Evolutionary conservation across 176 grass and related monocot species (phyloP), one percentile per base, ranked within the genome.

Genomic region (Calamus simplicifolius): DNA sequence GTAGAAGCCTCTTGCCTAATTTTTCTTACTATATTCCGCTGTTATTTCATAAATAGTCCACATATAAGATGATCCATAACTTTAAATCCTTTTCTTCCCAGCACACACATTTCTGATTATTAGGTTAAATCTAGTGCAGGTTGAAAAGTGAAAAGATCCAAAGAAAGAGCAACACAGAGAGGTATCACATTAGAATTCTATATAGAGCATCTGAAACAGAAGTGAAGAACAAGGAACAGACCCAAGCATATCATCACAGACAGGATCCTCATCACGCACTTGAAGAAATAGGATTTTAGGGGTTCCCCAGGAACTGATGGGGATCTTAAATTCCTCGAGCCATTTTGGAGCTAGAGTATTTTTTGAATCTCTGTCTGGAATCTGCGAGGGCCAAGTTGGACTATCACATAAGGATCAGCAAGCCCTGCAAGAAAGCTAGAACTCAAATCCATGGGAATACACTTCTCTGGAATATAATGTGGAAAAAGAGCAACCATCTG

Each of bases 171-270:
- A 12, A 12, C 5, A 43, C 35, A 43, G 35, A 12, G 35, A 12
- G 10, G 12, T 13, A 43, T 43, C 35, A 3, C 35, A 43, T 43
- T 43, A 43, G 12, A 43, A 43, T 43, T 43, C 35, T 43, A 43
- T 43, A 43, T 43, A 43, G 35, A 43, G 35, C 7, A 43, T 43
- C 35, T 43, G 35, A 43, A 43, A 8, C 35, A 43, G 35, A 43
- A 12, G 35, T 43, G 35, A 2, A 8, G 6, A 65, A 35, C 53
- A 71, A 6, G 16, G 16, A 79, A 80, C 75, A 49, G 66, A 97
- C 93, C 93, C 93, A 63, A 97, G 85, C 4, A 71, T 87, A 69
- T 97, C 93, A 78, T 97, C 87, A 73, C 85, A 91, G 69, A 97
- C 75, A 64, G 29, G 76, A 58, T 97, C 93, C 75, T 98, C 92